phyloP scores from a whole-genome alignment of 345 rosid species.

The Draba incana region DNA sequence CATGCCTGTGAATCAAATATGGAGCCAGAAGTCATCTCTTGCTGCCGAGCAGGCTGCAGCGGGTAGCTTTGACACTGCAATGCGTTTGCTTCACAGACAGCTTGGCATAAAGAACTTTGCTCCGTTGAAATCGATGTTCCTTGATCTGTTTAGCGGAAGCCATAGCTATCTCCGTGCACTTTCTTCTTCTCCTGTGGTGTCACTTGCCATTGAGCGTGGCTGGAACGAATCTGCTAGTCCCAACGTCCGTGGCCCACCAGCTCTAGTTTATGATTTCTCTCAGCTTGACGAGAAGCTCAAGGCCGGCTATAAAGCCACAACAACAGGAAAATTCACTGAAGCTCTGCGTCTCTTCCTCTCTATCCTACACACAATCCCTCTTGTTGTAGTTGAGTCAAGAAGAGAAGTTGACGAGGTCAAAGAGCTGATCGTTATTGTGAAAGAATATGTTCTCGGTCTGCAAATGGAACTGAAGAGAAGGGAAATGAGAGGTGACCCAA shows the following conservation, averaged over 20 bases:
- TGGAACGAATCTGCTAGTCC: conserved; percentile 83
- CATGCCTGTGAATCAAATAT: conserved; percentile 86
- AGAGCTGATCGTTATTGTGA: conserved; percentile 70
- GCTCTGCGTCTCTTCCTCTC: conserved; percentile 74
- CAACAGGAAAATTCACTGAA: conserved; percentile 72
- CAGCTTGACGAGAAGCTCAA: conserved; percentile 94
- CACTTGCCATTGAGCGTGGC: conserved; percentile 85
- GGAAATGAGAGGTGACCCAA: conserved; percentile 68
- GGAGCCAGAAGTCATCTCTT: conserved; percentile 85
- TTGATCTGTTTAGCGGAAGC: conserved; percentile 76
- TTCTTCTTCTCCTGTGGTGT: conserved; percentile 77
- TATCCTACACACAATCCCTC: conserved; percentile 91
- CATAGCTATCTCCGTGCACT: conserved; percentile 74
- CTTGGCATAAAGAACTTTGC: conserved; percentile 82
- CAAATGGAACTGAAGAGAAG: conserved; percentile 86
- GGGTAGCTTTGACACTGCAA: conserved; percentile 90
- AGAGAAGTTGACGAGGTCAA: conserved; percentile 98
- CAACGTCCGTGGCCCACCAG: conserved; percentile 84
- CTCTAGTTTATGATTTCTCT: conserved; percentile 70
- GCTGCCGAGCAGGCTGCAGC: conserved; percentile 96
- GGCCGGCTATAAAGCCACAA: conserved; percentile 89
- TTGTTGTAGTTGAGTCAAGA: conserved; percentile 90
- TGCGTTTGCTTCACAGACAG: conserved; percentile 88
- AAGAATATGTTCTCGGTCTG: conserved; percentile 86
- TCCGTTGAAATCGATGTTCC: conserved; percentile 72